Conservation (phyloP, 805 yeast species). For the Komagataella populi region DNA sequence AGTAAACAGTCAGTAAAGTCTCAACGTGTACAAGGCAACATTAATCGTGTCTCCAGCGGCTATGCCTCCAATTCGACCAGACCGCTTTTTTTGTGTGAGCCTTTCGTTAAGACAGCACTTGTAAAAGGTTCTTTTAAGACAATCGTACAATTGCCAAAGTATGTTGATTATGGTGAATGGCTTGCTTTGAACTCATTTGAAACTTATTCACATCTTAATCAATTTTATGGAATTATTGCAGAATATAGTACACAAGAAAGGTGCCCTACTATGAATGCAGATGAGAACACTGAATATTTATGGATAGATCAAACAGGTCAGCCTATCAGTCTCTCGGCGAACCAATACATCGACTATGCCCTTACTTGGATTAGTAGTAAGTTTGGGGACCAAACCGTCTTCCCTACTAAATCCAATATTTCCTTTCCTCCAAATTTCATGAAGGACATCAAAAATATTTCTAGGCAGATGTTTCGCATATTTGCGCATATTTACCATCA, state of each 20-base stretch:
- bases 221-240: conserved; percentile 79
- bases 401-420: conserved; percentile 83
- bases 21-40: conserved; percentile 6
- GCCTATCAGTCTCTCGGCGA: conserved; percentile 79
- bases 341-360: conserved; percentile 85
- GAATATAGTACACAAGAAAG: conserved; percentile 86
- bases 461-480: conserved; percentile 85
- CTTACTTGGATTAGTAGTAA: conserved; percentile 82
- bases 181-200: conserved; percentile 87
- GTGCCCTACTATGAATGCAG: conserved; percentile 93
- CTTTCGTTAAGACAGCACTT: conserved; percentile 84
- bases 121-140: conserved; percentile 96
- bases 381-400: conserved; percentile 76
- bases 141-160: conserved; percentile 87
- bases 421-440: conserved; percentile 83
- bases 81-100: conserved; percentile 79
- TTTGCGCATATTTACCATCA: conserved; percentile 92
- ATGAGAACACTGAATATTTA: conserved; percentile 77
- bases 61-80: conserved; percentile 9
- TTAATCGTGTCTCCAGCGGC: conserved; percentile 1
- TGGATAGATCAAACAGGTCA: conserved; percentile 71
- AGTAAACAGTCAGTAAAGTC: conserved; percentile 28
- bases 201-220: conserved; percentile 71
- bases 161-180: conserved; percentile 94
- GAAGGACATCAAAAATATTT: conserved; percentile 75